Evolutionary conservation across 805 yeast genomes (phyloP), one percentile per base, ranked within the genome.

Genomic region (Teunomyces kruisii): DNA sequence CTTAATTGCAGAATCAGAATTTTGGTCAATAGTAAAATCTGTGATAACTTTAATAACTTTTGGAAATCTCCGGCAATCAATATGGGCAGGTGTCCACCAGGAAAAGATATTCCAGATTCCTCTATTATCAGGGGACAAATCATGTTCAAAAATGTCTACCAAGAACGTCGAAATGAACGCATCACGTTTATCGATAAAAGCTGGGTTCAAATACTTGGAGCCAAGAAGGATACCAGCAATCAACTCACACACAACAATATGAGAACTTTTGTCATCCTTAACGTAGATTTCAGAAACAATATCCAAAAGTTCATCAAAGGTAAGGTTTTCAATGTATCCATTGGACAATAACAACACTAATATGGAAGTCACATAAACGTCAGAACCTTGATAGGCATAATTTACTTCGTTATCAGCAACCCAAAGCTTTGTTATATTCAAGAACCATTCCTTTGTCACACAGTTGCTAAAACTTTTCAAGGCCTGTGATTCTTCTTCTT

Each of bases 61-160:
- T 10, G 84, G 82, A 44, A 79, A 75, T 46, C 96, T 75, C 58
- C 96, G 77, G 40, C 74, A 52, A 60, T 88, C 95, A 31, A 81
- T 70, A 52, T 79, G 83, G 0, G 80, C 62, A 0, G 89, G 86
- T 1, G 81, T 57, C 86, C 89, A 85, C 84, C 88, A 84, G 3
- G 84, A 71, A 40, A 88, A 78, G 0, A 88, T 76, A 29, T 74
- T 73, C 97, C 97, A 94, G 32, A 86, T 80, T 14, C 75, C 78
- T 31, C 75, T 64, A 3, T 83, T 84, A 27, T 90, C 94, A 3
- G 89, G 95, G 1, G 88, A 78, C 44, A 92, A 62, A 38, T 84
- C 88, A 28, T 74, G 65, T 6, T 71, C 67, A 28, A 88, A 70
- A 4, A 83, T 74, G 0, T 58, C 51, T 0, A 57, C 54, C 32